These are phyloP conservation scores for Zymoseptoria pseudotritici DNA, from an alignment of 2,329 filamentous ascomycete species.

Conservation along the genomic window DNA sequence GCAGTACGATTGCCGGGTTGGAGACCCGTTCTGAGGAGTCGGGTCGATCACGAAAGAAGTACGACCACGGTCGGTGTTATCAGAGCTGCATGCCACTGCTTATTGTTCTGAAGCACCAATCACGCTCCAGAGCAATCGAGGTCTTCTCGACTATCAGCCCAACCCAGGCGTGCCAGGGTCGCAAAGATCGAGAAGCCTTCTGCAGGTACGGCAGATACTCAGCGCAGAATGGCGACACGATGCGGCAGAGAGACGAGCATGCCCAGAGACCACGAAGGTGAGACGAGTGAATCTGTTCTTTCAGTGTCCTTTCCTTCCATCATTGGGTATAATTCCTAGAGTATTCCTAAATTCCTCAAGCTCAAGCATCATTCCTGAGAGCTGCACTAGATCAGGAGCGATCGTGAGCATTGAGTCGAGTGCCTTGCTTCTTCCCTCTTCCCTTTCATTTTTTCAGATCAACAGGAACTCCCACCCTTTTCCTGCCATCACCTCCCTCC, in stretches of 20 bases:
- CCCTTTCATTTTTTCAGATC: conserved; percentile 48
- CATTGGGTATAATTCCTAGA: background rate
- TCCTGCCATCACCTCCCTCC: conserved; percentile 87
- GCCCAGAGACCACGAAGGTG: background rate
- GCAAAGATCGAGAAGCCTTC: too few relatives aligned
- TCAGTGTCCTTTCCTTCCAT: conserved; percentile 7
- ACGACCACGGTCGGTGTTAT: too few relatives aligned
- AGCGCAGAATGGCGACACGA: background rate
- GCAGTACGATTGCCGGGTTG: too few relatives aligned
- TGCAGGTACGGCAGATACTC: too few relatives aligned
- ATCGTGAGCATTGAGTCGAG: background rate
- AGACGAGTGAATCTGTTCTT: background rate
- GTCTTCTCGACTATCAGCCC: too few relatives aligned
- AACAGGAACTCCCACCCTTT: conserved; percentile 90
- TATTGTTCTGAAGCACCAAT: too few relatives aligned
- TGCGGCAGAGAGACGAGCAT: background rate
- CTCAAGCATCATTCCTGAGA: conserved; percentile 13
- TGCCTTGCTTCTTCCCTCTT: background rate
- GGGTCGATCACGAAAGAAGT: too few relatives aligned
- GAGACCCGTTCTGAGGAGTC: too few relatives aligned
- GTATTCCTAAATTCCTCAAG: background rate
- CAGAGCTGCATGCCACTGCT: too few relatives aligned
- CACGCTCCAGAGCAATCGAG: too few relatives aligned
- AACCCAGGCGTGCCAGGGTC: too few relatives aligned
- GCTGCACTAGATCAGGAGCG: conserved; percentile 29